Evolutionary conservation across 192 early-diverging fungal species (phyloP), one percentile per base, ranked within the genome.

Genomic region (Backusella tuberculispora): DNA sequence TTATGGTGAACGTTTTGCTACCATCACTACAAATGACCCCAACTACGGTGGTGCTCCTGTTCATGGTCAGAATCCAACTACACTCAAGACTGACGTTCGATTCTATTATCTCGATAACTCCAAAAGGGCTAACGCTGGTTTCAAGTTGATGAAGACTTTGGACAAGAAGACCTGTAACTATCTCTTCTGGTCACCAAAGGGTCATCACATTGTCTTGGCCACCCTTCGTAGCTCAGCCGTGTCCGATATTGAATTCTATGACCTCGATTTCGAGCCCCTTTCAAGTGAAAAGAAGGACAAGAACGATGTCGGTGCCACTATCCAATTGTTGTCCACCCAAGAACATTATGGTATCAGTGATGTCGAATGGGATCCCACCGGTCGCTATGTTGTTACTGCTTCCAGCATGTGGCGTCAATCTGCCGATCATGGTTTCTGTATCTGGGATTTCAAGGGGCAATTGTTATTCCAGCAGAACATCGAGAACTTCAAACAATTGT

Each of bases 291-390:
- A 79, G 72, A 87, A 88, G 75, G 71, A 79, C 41, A 90, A 90
- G 82, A 83, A 79, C 53, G 85, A 85, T 71, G 69, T 78, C n/a
- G 74, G 81, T 72, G 83, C 84, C 9, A 80, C 86, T 69, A 80
- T 94, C 66, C 83, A 91, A 63, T 75, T 92, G 68, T 83, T 98
- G 81, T 84, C 84, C 46, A 83, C 88, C 4, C 89, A 88, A 46
- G 97, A 98, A 83, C 98, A 98, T 83, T 98, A 96, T 85, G 93
- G 92, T 83, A 90, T 95, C 50, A 96, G 96, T 21, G 96, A 98
- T 75, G 89, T 98, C 66, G 96, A 98, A 80, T 99, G 98, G 98
- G 98, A 99, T 79, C 97, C 98, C 8, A 98, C 95, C 34, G 98
- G 98, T 74, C 94, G 98, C 68, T 99, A 90, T 78, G 91, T 98